phyloP scores from a whole-genome alignment of 2,329 filamentous ascomycete genomes.

The Coleophoma crateriformis region DNA sequence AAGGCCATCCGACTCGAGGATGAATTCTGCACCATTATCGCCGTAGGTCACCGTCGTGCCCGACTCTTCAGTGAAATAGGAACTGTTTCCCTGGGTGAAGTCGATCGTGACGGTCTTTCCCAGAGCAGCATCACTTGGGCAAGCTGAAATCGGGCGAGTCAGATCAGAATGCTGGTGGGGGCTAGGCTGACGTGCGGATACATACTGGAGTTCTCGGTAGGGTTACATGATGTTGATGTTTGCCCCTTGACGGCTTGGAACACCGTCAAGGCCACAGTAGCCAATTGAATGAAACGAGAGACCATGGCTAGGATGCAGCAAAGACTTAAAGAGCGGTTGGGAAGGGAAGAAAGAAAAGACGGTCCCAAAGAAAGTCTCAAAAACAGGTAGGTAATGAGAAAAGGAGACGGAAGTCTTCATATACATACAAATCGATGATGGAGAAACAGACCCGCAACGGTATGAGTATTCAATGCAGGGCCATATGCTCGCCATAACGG shows the following conservation, averaged over 20 bases:
- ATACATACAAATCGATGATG: no score
- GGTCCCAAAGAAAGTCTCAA: no score
- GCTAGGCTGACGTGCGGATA: not conserved
- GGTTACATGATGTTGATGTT: not conserved
- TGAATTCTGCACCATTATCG: constrained; percentile 64
- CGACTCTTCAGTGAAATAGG: constrained; percentile 58
- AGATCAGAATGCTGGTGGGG: not conserved
- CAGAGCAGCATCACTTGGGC: constrained; percentile 67
- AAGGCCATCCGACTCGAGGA: constrained; percentile 63
- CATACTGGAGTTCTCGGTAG: not conserved
- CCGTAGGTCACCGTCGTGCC: constrained; percentile 46
- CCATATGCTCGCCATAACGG: no score
- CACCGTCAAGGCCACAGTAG: not conserved
- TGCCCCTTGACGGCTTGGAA: not conserved
- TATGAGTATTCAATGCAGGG: no score
- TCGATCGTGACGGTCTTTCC: constrained; percentile 55
- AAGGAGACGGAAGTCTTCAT: no score
- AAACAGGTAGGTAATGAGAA: no score
- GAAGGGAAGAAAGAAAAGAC: no score
- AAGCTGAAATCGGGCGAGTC: constrained; percentile 27
- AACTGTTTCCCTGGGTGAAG: constrained; percentile 55
- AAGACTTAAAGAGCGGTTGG: no score
- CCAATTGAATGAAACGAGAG: not conserved
- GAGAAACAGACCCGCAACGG: no score
- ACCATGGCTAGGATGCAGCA: not conserved